Base-by-base conservation (phyloP, 2,329 filamentous ascomycete species). In the Blumeriella jaapii region DNA sequence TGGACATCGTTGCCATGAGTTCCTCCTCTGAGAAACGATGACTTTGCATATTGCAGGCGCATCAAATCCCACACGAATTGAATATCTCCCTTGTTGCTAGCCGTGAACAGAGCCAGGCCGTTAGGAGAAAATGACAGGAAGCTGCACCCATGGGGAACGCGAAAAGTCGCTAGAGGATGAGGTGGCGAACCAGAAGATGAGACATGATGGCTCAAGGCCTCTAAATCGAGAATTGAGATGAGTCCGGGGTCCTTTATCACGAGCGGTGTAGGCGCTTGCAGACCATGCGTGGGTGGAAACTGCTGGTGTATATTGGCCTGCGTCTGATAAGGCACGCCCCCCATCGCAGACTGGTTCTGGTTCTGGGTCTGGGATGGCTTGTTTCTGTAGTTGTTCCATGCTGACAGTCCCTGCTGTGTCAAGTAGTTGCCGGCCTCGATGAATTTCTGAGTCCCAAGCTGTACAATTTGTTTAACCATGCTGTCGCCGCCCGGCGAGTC, bases 301-400 rank as follows among this genome's bases (percentile, higher is more conserved):
- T 75, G 69, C 5, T 60, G 48, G 13, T 42, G 30, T 26, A 47
- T 36, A 48, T 47, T 41, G 38, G 46, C 37, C 45, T 52, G 47
- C 24, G 46, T 41, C 26, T 54, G 50, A 29, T 52, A 53, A 10
- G 41, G 16, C 17, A 60, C 14, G 60, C 53, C 48, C 55, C 57
- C 58, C 61, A 58, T 44, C 63, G 60, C 44, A 65, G 65, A 27
- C 39, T 59, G 57, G 38, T 57, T 56, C 16, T 62, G 53, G 30
- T 65, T 27, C 39, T 59, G 57, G 38, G 56, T 56, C 16, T 62
- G 53, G 30, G 63, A 46, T 39, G 64, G 55, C 53, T 71, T 67
- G 51, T 81, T 84, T 73, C 82, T 86, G 59, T 91, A 89, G 50
- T 70, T 79, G 51, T 84, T 85, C 71, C 82, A 84, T 7, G 78